A percentile compares a stretch with the other conserved stretches of the same genome.
Conservation (phyloP, 257 asterid genomes). For the Solanum pinnatisectum region DNA sequence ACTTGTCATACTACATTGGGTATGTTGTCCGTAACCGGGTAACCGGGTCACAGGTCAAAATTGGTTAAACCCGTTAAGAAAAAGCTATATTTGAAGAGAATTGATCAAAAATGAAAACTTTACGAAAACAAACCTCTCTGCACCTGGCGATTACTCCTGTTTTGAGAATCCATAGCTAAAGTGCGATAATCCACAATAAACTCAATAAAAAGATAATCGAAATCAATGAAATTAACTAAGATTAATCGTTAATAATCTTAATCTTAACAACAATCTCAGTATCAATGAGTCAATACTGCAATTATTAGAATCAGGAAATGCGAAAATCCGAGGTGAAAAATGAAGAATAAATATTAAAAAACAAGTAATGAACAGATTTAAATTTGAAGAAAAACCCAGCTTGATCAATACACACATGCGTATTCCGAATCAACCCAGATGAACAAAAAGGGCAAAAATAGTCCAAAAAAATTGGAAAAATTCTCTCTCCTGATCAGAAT, state of each 20-base stretch:
- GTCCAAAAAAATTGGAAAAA: not conserved
- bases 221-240: conserved; percentile 7
- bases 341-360: conserved; percentile 15
- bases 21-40: not conserved
- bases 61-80: not conserved
- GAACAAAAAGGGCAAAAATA: not conserved
- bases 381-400: not conserved
- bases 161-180: conserved; percentile 39
- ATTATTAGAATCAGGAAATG: conserved; percentile 1
- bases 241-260: not conserved
- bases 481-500: not conserved
- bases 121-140: conserved; percentile 30
- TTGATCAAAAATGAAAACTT: not conserved
- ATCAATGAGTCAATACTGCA: not conserved
- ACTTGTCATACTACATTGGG: not conserved
- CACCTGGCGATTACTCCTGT: conserved; percentile 52
- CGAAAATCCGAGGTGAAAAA: conserved; percentile 16
- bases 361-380: not conserved
- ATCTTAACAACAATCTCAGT: not conserved
- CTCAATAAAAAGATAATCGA: not conserved
- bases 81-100: not conserved
- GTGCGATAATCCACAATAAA: conserved; percentile 6
- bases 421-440: not conserved
- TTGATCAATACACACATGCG: not conserved
- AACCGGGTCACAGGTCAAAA: not conserved